Conservation (phyloP, 805 yeast species). For the Candida namnaoensis region DNA sequence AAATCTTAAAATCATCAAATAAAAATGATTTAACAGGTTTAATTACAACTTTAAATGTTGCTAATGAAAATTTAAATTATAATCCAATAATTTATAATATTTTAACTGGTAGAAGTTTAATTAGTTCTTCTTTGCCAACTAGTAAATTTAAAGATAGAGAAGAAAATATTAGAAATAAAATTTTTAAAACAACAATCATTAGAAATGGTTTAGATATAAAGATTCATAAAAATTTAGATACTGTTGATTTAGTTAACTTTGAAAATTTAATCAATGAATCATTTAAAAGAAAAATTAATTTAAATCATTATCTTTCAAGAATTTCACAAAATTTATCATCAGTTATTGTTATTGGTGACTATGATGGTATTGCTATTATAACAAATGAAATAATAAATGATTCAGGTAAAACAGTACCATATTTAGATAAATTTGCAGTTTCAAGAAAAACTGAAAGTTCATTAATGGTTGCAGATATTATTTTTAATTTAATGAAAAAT, state of each 20-base stretch:
- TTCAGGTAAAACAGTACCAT: constrained; percentile 41
- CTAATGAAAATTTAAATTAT: constrained; percentile 37
- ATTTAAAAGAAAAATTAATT: constrained; percentile 60
- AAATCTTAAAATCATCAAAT: constrained; percentile 34
- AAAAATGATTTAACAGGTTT: constrained; percentile 67
- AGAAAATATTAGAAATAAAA: constrained; percentile 12
- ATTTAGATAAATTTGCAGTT: constrained; percentile 92
- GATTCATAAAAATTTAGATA: constrained; percentile 9
- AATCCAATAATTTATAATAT: constrained; percentile 89
- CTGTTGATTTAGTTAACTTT: constrained; percentile 42
- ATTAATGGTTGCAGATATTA: constrained; percentile 87
- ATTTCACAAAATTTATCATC: constrained; percentile 63
- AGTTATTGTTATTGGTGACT: constrained; percentile 82
- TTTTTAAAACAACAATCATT: constrained; percentile 58
- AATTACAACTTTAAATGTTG: constrained; percentile 76
- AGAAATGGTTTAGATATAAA: constrained; percentile 55
- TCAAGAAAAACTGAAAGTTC: constrained; percentile 78
- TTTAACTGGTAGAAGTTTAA: constrained; percentile 82
- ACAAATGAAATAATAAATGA: constrained; percentile 57
- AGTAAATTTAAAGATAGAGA: constrained; percentile 21
- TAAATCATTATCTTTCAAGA: constrained; percentile 57
- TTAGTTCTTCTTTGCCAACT: constrained; percentile 86
- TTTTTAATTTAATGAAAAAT: constrained; percentile 70
- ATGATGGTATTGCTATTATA: constrained; percentile 90
- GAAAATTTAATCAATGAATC: constrained; percentile 66